These are phyloP conservation scores for Aureobasidium sp. DNA, from an alignment of 2,329 filamentous ascomycete genomes.

Conservation along the genomic window DNA sequence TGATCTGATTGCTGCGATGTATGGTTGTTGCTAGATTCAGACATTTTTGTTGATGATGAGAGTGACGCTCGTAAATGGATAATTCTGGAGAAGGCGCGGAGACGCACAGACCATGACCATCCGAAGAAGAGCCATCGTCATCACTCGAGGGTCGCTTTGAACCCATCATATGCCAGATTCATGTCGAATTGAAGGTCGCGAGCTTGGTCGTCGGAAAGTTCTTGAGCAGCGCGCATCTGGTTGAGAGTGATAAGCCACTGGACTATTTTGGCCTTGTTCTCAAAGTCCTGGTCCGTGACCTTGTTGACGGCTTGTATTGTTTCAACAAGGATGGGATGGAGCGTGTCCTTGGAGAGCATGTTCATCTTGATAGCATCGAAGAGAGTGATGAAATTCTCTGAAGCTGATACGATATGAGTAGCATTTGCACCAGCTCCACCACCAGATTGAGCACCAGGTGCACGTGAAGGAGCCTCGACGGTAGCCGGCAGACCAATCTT, in stretches of 20 bases:
- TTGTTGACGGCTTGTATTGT: slow-evolving; percentile 97
- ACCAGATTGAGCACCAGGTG: slow-evolving; percentile 25
- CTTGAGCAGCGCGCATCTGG: slow-evolving; percentile 93
- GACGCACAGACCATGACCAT: slow-evolving; percentile 1
- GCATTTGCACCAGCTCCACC: slow-evolving; percentile 35
- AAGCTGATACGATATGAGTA: slow-evolving; percentile 74
- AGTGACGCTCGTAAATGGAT: background rate
- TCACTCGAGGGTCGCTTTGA: slow-evolving; percentile 63
- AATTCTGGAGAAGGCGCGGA: slow-evolving; percentile 13
- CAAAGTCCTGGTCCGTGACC: slow-evolving; percentile 90
- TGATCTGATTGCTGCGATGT: slow-evolving; percentile 17
- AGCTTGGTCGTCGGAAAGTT: slow-evolving; percentile 77
- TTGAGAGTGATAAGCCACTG: slow-evolving; percentile 97
- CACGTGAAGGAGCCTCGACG: slow-evolving; percentile 47
- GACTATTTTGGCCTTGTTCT: slow-evolving; percentile 92
- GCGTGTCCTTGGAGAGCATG: slow-evolving; percentile 84
- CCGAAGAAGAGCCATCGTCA: background rate
- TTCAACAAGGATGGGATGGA: slow-evolving; percentile 91
- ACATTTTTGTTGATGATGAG: background rate
- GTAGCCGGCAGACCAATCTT: slow-evolving; percentile 90
- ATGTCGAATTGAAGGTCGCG: slow-evolving; percentile 89
- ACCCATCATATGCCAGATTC: slow-evolving; percentile 87
- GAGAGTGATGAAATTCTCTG: slow-evolving; percentile 97
- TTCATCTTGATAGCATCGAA: slow-evolving; percentile 90
- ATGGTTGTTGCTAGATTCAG: slow-evolving; percentile 10